A percentile compares a stretch with the other conserved stretches of the same genome.
Evolutionary conservation across 2,329 filamentous ascomycete genomes (phyloP).

Genomic region (Aspergillus versicolor): DNA sequence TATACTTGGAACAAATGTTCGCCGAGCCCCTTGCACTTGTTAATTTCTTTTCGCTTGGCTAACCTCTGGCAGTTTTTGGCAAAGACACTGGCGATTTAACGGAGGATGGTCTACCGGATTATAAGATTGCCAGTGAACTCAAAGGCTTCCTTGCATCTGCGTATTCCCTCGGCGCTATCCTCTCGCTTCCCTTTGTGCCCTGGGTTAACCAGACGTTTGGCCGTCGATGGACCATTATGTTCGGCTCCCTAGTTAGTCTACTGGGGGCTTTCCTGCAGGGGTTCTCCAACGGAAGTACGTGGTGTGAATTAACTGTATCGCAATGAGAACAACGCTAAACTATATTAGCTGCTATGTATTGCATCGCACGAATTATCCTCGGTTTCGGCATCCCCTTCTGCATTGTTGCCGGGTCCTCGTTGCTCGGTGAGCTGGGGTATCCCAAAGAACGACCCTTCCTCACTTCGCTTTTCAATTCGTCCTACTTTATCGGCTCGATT

Average conservation of each 20-base stretch:
- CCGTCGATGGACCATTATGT: constrained; percentile 57
- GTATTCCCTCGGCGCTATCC: constrained; percentile 60
- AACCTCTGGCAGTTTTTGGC: constrained; percentile 21
- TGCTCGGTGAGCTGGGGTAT: constrained; percentile 61
- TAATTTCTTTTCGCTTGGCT: background rate
- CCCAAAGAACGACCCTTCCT: constrained; percentile 61
- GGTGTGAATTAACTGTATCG: background rate
- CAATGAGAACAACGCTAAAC: background rate
- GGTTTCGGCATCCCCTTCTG: constrained; percentile 62
- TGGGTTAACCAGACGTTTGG: constrained; percentile 57
- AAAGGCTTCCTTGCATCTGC: constrained; percentile 58
- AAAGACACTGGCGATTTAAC: constrained; percentile 19
- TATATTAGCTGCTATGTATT: constrained; percentile 55
- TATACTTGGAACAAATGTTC: constrained; percentile 40
- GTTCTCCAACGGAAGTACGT: constrained; percentile 47
- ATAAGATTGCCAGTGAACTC: constrained; percentile 22
- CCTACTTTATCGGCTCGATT: constrained; percentile 30
- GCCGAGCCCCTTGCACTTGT: background rate
- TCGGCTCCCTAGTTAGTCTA: constrained; percentile 56
- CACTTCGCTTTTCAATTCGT: constrained; percentile 62
- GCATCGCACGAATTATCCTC: constrained; percentile 59
- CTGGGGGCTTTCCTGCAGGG: constrained; percentile 59
- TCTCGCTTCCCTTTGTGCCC: constrained; percentile 59
- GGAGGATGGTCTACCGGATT: constrained; percentile 18
- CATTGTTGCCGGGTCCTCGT: constrained; percentile 58